A percentile compares a stretch with the other conserved stretches of the same genome.
Evolutionary conservation across 176 grass and related monocot genomes (phyloP).

Genomic region (Ensete glaucum): DNA sequence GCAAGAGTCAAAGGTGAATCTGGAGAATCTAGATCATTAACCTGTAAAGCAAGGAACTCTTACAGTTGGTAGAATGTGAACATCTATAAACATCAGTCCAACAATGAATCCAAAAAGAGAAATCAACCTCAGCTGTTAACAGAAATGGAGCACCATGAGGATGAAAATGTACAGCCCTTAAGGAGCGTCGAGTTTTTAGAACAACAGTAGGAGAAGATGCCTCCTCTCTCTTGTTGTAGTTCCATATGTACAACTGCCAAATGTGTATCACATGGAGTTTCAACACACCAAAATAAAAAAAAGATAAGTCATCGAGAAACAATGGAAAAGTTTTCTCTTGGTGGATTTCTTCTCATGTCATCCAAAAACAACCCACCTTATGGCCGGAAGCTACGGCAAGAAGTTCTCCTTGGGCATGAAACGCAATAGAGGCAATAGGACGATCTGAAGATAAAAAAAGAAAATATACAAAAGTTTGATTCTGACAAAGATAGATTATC

Average conservation of each 20-base stretch:
- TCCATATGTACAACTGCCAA: constrained; percentile 90
- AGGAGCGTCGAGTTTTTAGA: constrained; percentile 85
- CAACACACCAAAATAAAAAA: not conserved
- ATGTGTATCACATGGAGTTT: not conserved
- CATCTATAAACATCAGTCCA: too few relatives aligned
- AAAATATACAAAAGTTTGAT: too few relatives aligned
- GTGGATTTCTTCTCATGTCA: too few relatives aligned
- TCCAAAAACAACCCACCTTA: constrained; percentile 48
- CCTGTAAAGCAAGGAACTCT: constrained; percentile 33
- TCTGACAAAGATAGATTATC: too few relatives aligned
- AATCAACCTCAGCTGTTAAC: constrained; percentile 80
- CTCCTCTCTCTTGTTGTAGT: constrained; percentile 76
- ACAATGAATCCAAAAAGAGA: too few relatives aligned
- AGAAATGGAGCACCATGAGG: constrained; percentile 84
- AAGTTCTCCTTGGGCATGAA: constrained; percentile 93
- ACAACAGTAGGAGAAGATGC: constrained; percentile 53
- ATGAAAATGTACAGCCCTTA: constrained; percentile 99
- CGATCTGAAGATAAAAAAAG: constrained; percentile 45
- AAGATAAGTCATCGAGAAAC: not conserved
- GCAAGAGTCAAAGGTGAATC: constrained; percentile 73
- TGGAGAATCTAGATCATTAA: constrained; percentile 86
- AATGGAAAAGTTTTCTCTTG: too few relatives aligned
- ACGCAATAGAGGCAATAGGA: constrained; percentile 94
- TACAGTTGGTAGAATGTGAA: too few relatives aligned
- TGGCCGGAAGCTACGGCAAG: constrained; percentile 98